Evolutionary conservation across 2,329 filamentous ascomycete genomes (phyloP), one percentile per base, ranked within the genome.

Genomic region (Teratosphaeria gauchensis): DNA sequence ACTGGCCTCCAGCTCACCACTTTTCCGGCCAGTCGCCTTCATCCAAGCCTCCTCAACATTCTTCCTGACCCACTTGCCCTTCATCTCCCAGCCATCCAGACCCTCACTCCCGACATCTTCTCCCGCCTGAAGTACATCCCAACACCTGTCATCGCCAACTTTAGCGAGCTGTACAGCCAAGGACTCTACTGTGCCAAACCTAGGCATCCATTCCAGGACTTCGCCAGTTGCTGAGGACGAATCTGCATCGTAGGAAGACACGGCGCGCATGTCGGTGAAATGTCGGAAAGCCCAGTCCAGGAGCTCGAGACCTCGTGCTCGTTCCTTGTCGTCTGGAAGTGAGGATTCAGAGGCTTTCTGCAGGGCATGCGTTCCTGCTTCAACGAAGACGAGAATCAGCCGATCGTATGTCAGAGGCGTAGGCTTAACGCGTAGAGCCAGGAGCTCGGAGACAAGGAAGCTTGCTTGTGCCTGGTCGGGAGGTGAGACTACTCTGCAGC

Each of bases 381-480:
- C 60, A 31, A 71, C 16, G 60, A 84, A 87, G 51, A 84, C 76
- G 12, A 84, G 69, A 16, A 87, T 79, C 11, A 88, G 73, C 4
- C 80, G 76, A 63, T 87, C 84, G 63, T 87, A 87, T 0, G 84
- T 87, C 19, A 79, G 63, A n/a, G 72, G 67, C 60, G 84, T 77
- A 0, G 85, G 83, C 16, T 74, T 65, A 31, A 87, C 72, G 7
- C 75, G 74, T 8, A 84, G 72, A 9, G 79, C 76, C 5, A 80
- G 74, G 80, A 88, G 85, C 66, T 88, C 85, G 16, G 79, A 76
- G 9, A 83, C 79, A 1, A 87, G 72, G 66, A 84, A 86, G 72
- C 84, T 83, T 52, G 83, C 83, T 5, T 80, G 73, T 42, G 81
- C 75, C 59, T 82, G 81, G 58, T 79, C 76, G 6, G 61, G 65